Conservation (phyloP, 495 filamentous ascomycete genomes). For the Xylaria telfairii region DNA sequence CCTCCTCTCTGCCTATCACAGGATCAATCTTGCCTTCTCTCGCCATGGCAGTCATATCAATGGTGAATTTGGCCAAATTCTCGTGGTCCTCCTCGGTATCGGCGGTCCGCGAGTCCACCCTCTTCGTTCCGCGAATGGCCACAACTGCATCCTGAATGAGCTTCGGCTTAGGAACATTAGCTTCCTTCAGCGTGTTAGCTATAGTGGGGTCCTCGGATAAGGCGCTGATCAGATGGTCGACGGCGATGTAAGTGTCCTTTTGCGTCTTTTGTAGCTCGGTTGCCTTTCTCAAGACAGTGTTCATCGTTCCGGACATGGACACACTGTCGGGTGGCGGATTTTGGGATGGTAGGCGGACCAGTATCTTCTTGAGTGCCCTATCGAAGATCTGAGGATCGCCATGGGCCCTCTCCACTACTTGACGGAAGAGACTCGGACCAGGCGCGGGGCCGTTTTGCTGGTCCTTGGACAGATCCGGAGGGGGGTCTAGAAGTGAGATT, state of each 20-base stretch:
- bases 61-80: constrained; percentile 95
- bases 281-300: constrained; percentile 79
- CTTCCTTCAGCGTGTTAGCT: constrained; percentile 75
- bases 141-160: constrained; percentile 85
- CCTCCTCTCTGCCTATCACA: constrained; percentile 96
- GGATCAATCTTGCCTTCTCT: constrained; percentile 97
- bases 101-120: constrained; percentile 94
- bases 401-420: constrained; percentile 92
- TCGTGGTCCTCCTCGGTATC: constrained; percentile 90
- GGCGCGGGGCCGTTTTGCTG: constrained; percentile 68
- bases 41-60: constrained; percentile 94
- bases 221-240: constrained; percentile 90
- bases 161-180: constrained; percentile 90
- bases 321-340: constrained; percentile 91
- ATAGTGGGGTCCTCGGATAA: constrained; percentile 79
- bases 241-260: constrained; percentile 90
- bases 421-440: constrained; percentile 81
- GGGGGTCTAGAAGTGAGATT: constrained; percentile 84
- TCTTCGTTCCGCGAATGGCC: constrained; percentile 86
- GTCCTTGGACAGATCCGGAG: constrained; percentile 75
- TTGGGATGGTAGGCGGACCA: constrained; percentile 91
- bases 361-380: constrained; percentile 83
- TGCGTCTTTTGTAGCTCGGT: constrained; percentile 94
- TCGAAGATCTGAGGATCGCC: constrained; percentile 90
- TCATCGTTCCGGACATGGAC: constrained; percentile 77